These are phyloP conservation scores for Lanmaoa rubissima DNA, from an alignment of 768 basidiomycete genomes.

Conservation along the genomic window DNA sequence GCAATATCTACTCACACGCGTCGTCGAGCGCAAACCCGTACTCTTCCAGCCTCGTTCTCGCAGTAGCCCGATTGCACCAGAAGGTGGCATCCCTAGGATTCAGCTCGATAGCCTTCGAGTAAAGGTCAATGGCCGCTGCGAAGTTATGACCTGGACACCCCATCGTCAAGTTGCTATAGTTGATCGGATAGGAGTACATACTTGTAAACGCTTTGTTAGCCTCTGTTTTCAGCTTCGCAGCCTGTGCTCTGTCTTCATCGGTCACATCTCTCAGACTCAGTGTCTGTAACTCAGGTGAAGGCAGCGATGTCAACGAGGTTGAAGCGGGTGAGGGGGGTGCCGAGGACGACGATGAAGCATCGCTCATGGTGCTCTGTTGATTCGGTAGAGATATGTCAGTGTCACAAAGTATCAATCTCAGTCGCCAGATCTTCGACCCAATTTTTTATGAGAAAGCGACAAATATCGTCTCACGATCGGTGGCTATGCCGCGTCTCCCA, in stretches of 20 bases:
- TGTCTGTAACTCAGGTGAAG: constrained; percentile 57
- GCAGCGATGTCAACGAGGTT: constrained; percentile 53
- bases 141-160: constrained; percentile 66
- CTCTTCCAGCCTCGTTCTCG: constrained; percentile 91
- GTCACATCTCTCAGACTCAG: constrained; percentile 59
- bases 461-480: constrained; percentile 28
- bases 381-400: background rate
- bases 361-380: constrained; percentile 19
- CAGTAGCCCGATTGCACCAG: constrained; percentile 93
- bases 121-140: constrained; percentile 69
- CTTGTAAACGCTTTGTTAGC: constrained; percentile 88
- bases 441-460: constrained; percentile 14
- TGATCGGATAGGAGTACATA: constrained; percentile 25
- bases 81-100: constrained; percentile 87
- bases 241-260: constrained; percentile 66
- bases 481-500: constrained; percentile 22
- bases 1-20: constrained; percentile 57
- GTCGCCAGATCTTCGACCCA: background rate
- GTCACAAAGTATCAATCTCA: background rate
- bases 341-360: constrained; percentile 25
- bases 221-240: constrained; percentile 70
- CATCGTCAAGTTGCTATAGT: background rate
- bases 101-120: constrained; percentile 79
- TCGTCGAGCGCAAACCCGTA: constrained; percentile 90
- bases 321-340: constrained; percentile 46